These are phyloP conservation scores for Dendrostoma leiphaemia DNA, from an alignment of 2,329 filamentous ascomycete species.

Conservation along the genomic window DNA sequence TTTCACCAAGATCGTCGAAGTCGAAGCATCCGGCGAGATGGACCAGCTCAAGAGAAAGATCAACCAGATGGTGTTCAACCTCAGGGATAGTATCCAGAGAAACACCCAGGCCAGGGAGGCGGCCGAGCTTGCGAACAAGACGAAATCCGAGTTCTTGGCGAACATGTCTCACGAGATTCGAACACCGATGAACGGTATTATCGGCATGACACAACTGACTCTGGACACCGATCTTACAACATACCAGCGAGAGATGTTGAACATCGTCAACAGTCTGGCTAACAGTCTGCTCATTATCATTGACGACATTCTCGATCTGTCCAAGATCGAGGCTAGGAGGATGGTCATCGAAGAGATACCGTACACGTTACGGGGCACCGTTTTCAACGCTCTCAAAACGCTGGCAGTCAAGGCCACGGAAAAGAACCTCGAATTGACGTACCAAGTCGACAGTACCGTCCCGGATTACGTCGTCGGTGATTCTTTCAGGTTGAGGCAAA, in stretches of 20 bases:
- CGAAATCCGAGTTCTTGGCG: conserved; percentile 95
- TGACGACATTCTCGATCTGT: conserved; percentile 74
- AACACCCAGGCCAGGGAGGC: conserved; percentile 95
- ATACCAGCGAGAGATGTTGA: conserved; percentile 97
- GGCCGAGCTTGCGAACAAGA: conserved; percentile 94
- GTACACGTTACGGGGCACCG: conserved; percentile 88
- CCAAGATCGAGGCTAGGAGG: conserved; percentile 87
- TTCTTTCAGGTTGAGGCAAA: conserved; percentile 92
- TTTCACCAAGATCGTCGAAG: conserved; percentile 94
- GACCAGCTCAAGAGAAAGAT: conserved; percentile 98
- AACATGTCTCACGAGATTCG: conserved; percentile 99
- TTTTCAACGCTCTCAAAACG: conserved; percentile 96
- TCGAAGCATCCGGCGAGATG: conserved; percentile 98
- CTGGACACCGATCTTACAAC: conserved; percentile 92
- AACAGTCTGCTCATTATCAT: conserved; percentile 97
- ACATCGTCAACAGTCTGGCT: conserved; percentile 94
- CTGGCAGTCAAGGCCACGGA: conserved; percentile 97
- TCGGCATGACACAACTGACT: conserved; percentile 96
- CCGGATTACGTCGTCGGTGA: conserved; percentile 95
- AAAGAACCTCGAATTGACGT: conserved; percentile 88
- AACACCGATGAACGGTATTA: conserved; percentile 96
- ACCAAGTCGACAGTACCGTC: conserved; percentile 88
- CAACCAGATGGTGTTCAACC: conserved; percentile 97
- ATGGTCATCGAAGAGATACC: conserved; percentile 99
- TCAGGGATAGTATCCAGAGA: conserved; percentile 92